Base-by-base conservation (phyloP, 2,329 filamentous ascomycete species). In the Talaromyces verruculosus region DNA sequence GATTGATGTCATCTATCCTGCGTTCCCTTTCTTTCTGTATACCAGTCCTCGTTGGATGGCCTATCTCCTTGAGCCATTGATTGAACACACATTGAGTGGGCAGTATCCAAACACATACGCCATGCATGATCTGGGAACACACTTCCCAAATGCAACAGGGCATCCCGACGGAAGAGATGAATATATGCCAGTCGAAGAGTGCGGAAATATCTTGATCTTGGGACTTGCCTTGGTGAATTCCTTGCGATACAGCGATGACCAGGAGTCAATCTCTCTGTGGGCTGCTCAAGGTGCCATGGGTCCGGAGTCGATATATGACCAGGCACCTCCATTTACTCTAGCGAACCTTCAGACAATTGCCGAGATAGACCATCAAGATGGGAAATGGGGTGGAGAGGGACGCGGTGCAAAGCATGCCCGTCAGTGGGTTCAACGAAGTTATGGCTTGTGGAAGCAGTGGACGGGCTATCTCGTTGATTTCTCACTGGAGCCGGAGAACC, bases 1-100 rank as follows among this genome's bases (percentile, higher is more conserved):
- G 0, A 90, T 95, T 11, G 91, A 94, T 79, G 91, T 96, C 65
- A 94, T 96, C 71, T 95, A 93, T 80, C 92, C 91, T 0, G 85
- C 91, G 0, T 93, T 92, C 77, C 91, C 92, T 0, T 95, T 94
- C 83, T 94, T 94, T 81, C 76, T 94, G 22, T 95, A 94, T 74
- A 93, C 91, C 19, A 93, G 93, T 71, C 91, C 91, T 2, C 83
- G 87, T 66, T 94, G 91, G 91, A 81, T 93, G 65, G 89, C 88
- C 1, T 93, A 93, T 72, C 82, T 94, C 2, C 81, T 95, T 4
- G 91, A 94, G 75, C 91, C 91, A 5, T 81, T 94, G 28, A 84
- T 95, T 62, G 91, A 95, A 77, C 90, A 95, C 75, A 91, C 91
- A 82, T 79, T 91, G 28, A 92, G 90, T 73, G 91, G 91, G 1